Conservation (phyloP, 768 basidiomycete species). For the Plicaturopsis crispa region DNA sequence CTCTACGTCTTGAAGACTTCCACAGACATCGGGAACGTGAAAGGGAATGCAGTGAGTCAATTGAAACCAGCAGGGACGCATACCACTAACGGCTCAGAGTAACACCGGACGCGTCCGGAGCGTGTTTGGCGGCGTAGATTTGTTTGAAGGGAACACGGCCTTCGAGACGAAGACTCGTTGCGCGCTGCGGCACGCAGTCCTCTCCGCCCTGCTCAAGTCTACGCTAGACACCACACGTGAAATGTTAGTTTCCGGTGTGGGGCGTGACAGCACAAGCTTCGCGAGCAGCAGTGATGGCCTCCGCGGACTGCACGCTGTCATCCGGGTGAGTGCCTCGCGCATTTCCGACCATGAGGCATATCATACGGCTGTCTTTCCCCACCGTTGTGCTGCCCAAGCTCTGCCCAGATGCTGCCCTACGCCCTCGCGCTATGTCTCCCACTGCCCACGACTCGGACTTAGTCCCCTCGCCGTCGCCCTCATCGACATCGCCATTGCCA, state of each 20-base stretch:
- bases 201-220: conserved; percentile 53
- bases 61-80: not conserved
- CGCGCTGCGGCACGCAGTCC: conserved; percentile 68
- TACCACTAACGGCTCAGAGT: conserved; percentile 41
- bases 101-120: conserved; percentile 79
- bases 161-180: conserved; percentile 83
- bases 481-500: no score
- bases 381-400: no score
- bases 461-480: no score
- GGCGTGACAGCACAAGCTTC: conserved; percentile 74
- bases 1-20: conserved; percentile 74
- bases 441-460: no score
- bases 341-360: no score
- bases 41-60: conserved; percentile 80
- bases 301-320: conserved; percentile 54
- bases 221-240: conserved; percentile 65
- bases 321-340: conserved; percentile 62
- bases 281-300: conserved; percentile 65
- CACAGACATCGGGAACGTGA: conserved; percentile 90
- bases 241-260: conserved; percentile 61
- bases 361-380: no score
- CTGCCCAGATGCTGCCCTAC: no score
- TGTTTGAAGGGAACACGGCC: conserved; percentile 73
- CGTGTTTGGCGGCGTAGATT: conserved; percentile 87
- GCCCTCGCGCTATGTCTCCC: no score